A percentile compares a stretch with the other conserved stretches of the same genome.
These are phyloP conservation scores for Russula ochroleuca DNA, from an alignment of 768 basidiomycete genomes.

Conservation along the genomic window DNA sequence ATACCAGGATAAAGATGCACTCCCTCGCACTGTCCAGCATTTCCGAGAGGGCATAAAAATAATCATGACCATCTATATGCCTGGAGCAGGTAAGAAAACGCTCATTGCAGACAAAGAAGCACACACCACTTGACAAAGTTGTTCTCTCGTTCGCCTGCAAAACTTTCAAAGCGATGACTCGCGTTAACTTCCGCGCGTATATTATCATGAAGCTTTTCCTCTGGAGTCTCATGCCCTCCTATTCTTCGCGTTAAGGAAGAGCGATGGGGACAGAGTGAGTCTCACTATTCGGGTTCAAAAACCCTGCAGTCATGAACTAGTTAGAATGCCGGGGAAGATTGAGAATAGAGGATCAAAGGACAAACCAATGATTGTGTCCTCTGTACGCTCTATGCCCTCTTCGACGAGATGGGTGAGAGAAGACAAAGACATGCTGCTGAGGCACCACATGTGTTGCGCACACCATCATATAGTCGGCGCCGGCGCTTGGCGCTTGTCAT, in stretches of 20 bases:
- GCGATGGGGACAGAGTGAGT: not conserved
- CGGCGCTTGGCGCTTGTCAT: too few species aligned
- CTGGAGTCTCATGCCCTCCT: slow-evolving; percentile 70
- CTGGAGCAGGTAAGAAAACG: slow-evolving; percentile 33
- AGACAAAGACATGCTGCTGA: slow-evolving; percentile 14
- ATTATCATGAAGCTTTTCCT: slow-evolving; percentile 67
- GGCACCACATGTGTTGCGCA: too few species aligned
- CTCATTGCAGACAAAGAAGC: not conserved
- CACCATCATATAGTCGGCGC: too few species aligned
- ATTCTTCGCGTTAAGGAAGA: not conserved
- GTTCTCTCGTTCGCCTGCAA: slow-evolving; percentile 63
- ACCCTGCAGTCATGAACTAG: slow-evolving; percentile 7
- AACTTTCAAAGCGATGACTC: slow-evolving; percentile 79
- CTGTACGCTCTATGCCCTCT: slow-evolving; percentile 29
- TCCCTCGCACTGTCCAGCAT: slow-evolving; percentile 79
- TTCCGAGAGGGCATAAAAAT: slow-evolving; percentile 92
- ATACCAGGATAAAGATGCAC: slow-evolving; percentile 82
- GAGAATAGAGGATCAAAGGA: not conserved
- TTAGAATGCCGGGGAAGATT: not conserved
- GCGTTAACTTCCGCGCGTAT: slow-evolving; percentile 70
- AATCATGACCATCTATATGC: slow-evolving; percentile 95
- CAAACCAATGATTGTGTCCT: slow-evolving; percentile 28
- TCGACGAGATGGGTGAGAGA: slow-evolving; percentile 22
- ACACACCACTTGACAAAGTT: slow-evolving; percentile 81
- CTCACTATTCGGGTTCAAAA: slow-evolving; percentile 29